Evolutionary conservation across 306 rosid species (phyloP).

Genomic region (Sphenostylis stenocarpa): DNA sequence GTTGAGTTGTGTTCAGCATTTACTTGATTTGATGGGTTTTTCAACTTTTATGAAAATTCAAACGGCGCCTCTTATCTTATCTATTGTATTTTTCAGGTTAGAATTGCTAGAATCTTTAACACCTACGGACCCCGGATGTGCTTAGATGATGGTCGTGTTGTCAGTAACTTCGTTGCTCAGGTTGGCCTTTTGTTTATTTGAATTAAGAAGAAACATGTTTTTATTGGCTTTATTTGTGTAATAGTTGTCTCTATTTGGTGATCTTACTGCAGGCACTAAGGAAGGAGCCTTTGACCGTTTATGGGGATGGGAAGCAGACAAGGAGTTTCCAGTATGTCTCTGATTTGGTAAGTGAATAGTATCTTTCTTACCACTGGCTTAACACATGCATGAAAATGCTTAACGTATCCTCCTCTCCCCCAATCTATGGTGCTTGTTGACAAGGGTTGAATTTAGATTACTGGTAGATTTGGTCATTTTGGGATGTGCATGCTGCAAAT

Average conservation of each 20-base stretch:
- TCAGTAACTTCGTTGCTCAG: constrained; percentile 98
- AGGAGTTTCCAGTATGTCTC: constrained; percentile 99
- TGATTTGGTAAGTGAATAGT: constrained; percentile 70
- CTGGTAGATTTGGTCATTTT: neutral
- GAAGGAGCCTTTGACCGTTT: constrained; percentile 93
- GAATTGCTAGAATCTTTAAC: constrained; percentile 98
- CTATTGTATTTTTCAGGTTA: constrained; percentile 50
- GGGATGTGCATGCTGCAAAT: constrained; percentile 43
- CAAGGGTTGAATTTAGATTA: constrained; percentile 7
- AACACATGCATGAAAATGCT: too few relatives aligned
- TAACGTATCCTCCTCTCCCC: too few relatives aligned
- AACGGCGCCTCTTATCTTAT: neutral
- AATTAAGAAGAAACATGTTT: neutral
- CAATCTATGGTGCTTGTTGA: constrained; percentile 3
- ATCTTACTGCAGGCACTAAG: constrained; percentile 78
- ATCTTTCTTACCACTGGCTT: neutral
- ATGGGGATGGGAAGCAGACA: constrained; percentile 99
- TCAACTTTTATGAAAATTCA: neutral
- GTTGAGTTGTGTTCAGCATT: neutral
- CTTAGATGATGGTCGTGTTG: constrained; percentile 98
- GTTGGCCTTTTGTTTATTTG: constrained; percentile 30
- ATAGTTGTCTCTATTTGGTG: constrained; percentile 20
- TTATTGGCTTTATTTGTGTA: constrained; percentile 15
- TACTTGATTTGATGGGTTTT: neutral
- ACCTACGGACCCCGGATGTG: constrained; percentile 99